These are phyloP conservation scores for Zasmidium cellare DNA, from an alignment of 2,329 filamentous ascomycete genomes.

Conservation along the genomic window DNA sequence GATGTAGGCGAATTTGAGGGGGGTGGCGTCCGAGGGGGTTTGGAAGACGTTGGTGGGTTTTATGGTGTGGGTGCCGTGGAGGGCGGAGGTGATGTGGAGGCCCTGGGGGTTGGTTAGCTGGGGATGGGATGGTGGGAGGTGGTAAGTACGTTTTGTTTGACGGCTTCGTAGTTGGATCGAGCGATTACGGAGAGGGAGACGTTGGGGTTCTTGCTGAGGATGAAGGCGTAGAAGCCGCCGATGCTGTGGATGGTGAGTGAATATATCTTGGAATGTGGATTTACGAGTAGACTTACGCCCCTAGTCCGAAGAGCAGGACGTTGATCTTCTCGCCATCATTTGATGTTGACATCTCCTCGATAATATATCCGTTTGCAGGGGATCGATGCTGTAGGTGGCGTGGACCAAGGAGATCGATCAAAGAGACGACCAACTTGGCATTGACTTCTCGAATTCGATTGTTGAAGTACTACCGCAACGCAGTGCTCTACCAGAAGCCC, in stretches of 20 bases:
- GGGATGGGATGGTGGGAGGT: not conserved
- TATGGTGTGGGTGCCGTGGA: conserved; percentile 35
- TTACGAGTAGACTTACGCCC: conserved; percentile 46
- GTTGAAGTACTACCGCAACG: too few species aligned
- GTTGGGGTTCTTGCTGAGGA: conserved; percentile 45
- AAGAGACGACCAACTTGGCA: too few species aligned
- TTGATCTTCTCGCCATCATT: conserved; percentile 15
- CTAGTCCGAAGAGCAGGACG: conserved; percentile 55
- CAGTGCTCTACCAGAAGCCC: too few species aligned
- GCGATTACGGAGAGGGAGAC: conserved; percentile 46
- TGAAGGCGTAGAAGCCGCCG: conserved; percentile 60
- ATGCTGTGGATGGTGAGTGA: conserved; percentile 42
- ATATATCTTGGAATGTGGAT: not conserved
- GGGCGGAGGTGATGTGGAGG: conserved; percentile 43
- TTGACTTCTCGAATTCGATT: too few species aligned
- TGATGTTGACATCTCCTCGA: conserved; percentile 5
- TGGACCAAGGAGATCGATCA: too few species aligned
- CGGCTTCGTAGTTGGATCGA: conserved; percentile 48
- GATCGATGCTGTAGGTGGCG: too few species aligned
- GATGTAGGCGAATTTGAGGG: conserved; percentile 47
- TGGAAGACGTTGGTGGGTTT: conserved; percentile 40
- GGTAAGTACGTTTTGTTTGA: conserved; percentile 38
- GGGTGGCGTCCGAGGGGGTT: conserved; percentile 33
- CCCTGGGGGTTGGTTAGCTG: conserved; percentile 31
- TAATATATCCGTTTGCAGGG: too few species aligned